Evolutionary conservation across 2,329 filamentous ascomycete species (phyloP).

Genomic region (Lasiodiplodia sp.): DNA sequence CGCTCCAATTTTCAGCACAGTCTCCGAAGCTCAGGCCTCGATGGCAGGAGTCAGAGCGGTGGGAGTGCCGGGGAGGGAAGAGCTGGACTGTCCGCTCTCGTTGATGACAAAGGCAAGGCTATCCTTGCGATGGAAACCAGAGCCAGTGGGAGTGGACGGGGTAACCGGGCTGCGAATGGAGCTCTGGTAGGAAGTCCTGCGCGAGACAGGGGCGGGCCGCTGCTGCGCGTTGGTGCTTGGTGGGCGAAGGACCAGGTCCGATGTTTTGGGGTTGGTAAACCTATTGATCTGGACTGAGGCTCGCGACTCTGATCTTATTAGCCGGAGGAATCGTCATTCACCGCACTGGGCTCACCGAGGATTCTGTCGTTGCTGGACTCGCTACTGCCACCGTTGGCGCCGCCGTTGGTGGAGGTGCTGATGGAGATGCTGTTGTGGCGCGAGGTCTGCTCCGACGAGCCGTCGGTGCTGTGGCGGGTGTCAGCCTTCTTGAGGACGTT

Average conservation of each 20-base stretch:
- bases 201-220: conserved; percentile 18
- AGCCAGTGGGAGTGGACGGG: conserved; percentile 11
- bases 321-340: conserved; percentile 27
- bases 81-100: conserved; percentile 22
- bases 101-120: conserved; percentile 30
- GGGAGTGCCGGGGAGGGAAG: conserved; percentile 20
- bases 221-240: conserved; percentile 23
- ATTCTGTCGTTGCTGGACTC: conserved; percentile 24
- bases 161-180: conserved; percentile 12
- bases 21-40: conserved; percentile 17
- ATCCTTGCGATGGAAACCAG: conserved; percentile 26
- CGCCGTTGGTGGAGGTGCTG: conserved; percentile 15
- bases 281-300: conserved; percentile 17
- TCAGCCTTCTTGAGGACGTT: conserved; percentile 30
- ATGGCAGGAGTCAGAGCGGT: conserved; percentile 24
- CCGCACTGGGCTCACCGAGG: conserved; percentile 28
- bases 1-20: conserved; percentile 6
- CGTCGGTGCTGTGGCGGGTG: conserved; percentile 27
- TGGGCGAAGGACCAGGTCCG: conserved; percentile 20
- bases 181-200: conserved; percentile 19
- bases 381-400: conserved; percentile 13
- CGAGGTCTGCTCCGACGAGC: conserved; percentile 25
- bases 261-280: conserved; percentile 4
- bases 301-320: conserved; percentile 30
- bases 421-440: conserved; percentile 25